Base-by-base conservation (phyloP, 75 land plant genomes). In the Larix kaempferi region DNA sequence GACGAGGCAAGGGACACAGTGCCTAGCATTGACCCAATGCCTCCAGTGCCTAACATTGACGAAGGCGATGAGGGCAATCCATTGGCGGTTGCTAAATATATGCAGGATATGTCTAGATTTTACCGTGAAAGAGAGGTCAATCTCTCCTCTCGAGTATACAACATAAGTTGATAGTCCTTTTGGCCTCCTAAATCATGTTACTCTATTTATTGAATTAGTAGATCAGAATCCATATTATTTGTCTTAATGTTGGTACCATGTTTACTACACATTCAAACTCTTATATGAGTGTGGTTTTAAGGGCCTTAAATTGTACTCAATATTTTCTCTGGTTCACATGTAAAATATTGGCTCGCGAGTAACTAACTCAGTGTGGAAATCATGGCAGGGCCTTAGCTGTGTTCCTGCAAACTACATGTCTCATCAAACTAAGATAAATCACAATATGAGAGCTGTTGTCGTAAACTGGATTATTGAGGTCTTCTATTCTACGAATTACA, bases 341-440 rank as follows among this genome's bases (percentile, higher is more conserved):
- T 1, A 29, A 29, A 29, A 29, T 29, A 29, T 29, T 1, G 33
- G 33, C 33, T 29, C 33, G 33, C 1, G 33, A 29, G 1, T 29
- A 29, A 29, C 33, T 29, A 29, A n/a, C n/a, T 29, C 0, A 29
- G 33, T 29, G 1, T 29, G 33, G 33, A 29, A 29, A 0, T 52
- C 59, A 76, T 57, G 17, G 49, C 35, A 82, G 84, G 76, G 73
- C 6, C 82, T 80, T 19, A 86, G 88, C 54, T 86, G 88, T 77
- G 88, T 83, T 15, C 65, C 88, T 22, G 76, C 88, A 4, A 80
- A 86, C 57, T 86, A 86, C 75, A 86, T 86, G 88, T 60, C 82
- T 26, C 76, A 66, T 6, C 88, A 86, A 74, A 52, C 80, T 6
- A 80, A 77, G 33, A 86, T 86, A 69, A 86, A 83, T 29, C 81